Percentiles rank a stretch among this genome's conserved stretches.
These are phyloP conservation scores for Mycocentrospora acerina DNA, from an alignment of 2,329 filamentous ascomycete genomes.

Conservation along the genomic window DNA sequence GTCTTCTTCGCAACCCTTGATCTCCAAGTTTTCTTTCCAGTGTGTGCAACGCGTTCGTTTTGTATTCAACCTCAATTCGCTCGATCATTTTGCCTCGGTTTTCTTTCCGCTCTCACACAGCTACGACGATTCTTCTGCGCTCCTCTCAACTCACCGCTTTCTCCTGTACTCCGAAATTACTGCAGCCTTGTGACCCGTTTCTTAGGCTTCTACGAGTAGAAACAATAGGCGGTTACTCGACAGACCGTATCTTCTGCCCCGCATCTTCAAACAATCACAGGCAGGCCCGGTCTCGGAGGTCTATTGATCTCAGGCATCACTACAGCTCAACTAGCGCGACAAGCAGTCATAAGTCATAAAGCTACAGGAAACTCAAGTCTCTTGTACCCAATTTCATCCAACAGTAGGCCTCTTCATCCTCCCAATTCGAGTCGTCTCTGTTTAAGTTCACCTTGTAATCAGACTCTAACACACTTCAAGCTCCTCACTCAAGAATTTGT, in stretches of 20 bases:
- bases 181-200: constrained; percentile 3
- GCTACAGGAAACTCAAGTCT: too few species aligned
- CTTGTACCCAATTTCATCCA: too few species aligned
- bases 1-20: too few species aligned
- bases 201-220: constrained; percentile 3
- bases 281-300: neutral
- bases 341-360: neutral
- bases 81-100: neutral
- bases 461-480: too few species aligned
- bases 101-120: constrained; percentile 2
- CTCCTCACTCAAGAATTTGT: too few species aligned
- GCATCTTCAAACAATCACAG: constrained; percentile 2
- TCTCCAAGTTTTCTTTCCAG: neutral
- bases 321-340: neutral
- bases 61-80: neutral
- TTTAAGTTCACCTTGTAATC: too few species aligned
- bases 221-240: constrained; percentile 6
- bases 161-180: constrained; percentile 3
- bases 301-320: constrained; percentile 10
- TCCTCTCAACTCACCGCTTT: constrained; percentile 13
- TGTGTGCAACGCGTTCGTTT: neutral
- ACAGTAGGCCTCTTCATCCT: too few species aligned
- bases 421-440: too few species aligned
- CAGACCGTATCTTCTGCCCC: constrained; percentile 3
- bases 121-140: neutral